Evolutionary conservation across 2,329 filamentous ascomycete species (phyloP).

Genomic region (Cladosporium sp.): DNA sequence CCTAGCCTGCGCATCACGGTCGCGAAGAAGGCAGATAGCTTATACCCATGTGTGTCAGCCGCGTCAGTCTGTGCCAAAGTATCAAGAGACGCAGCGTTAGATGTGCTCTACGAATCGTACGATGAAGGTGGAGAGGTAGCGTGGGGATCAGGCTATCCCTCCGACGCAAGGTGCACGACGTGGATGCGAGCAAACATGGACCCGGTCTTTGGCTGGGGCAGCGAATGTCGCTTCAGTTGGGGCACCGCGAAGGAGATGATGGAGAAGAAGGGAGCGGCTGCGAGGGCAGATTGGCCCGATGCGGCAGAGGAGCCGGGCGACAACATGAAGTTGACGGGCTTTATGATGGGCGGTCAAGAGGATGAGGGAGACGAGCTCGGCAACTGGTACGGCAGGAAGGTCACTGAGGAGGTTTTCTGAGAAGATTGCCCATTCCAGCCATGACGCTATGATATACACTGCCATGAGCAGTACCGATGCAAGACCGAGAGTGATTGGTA

Average conservation of each 20-base stretch:
- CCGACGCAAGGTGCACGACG: conserved; percentile 70
- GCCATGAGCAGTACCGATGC: background rate
- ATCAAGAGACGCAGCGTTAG: conserved; percentile 83
- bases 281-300: conserved; percentile 76
- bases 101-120: conserved; percentile 65
- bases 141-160: conserved; percentile 94
- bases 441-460: background rate
- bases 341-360: conserved; percentile 53
- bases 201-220: conserved; percentile 90
- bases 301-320: conserved; percentile 64
- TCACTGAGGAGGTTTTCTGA: conserved; percentile 66
- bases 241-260: conserved; percentile 90
- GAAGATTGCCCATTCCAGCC: background rate
- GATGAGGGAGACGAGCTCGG: conserved; percentile 62
- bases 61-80: conserved; percentile 96
- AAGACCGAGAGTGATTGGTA: background rate
- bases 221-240: conserved; percentile 93
- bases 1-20: conserved; percentile 57
- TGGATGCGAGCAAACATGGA: conserved; percentile 90
- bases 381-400: conserved; percentile 76
- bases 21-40: conserved; percentile 75
- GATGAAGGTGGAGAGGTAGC: conserved; percentile 28
- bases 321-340: conserved; percentile 68
- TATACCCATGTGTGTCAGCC: conserved; percentile 90
- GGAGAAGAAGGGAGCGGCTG: conserved; percentile 65